phyloP scores from a whole-genome alignment of 1,284 basidiomycete genomes.

The Apiotrichum gamsii region DNA sequence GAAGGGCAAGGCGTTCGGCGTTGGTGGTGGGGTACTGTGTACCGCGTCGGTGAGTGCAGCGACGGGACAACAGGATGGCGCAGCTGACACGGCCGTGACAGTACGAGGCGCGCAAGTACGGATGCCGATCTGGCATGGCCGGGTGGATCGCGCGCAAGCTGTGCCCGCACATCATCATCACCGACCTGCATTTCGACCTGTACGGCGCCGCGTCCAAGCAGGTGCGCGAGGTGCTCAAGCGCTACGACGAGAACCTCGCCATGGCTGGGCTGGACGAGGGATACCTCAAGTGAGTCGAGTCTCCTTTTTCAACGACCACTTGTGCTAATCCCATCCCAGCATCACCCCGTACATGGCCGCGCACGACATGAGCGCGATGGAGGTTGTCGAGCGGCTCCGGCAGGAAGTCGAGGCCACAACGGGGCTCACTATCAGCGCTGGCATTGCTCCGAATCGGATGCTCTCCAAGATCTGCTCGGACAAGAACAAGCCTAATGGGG shows the following conservation, averaged over 20 bases:
- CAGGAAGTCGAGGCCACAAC: conserved; percentile 66
- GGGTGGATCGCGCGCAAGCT: conserved; percentile 88
- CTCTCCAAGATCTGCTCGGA: conserved; percentile 93
- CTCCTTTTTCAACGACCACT: background rate
- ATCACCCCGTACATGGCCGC: conserved; percentile 60
- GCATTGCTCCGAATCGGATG: conserved; percentile 71
- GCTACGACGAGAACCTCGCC: conserved; percentile 74
- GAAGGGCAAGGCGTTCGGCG: conserved; percentile 78
- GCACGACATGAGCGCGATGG: conserved; percentile 60
- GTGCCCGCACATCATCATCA: conserved; percentile 79
- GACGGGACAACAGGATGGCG: no score
- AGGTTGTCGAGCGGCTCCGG: conserved; percentile 73
- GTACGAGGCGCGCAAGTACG: conserved; percentile 87
- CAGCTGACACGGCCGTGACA: no score
- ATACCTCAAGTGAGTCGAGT: conserved; percentile 65
- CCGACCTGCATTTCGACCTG: conserved; percentile 52
- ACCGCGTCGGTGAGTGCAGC: conserved; percentile 56
- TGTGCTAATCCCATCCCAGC: conserved; percentile 17
- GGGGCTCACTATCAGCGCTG: conserved; percentile 83
- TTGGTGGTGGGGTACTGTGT: conserved; percentile 65
- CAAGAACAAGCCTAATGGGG: conserved; percentile 93
- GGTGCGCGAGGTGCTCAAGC: conserved; percentile 42
- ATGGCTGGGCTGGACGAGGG: conserved; percentile 82
- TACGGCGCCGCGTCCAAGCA: conserved; percentile 64
- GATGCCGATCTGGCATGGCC: conserved; percentile 84